Evolutionary conservation across 345 rosid species (phyloP).

Genomic region (Geranium rotundifolium): DNA sequence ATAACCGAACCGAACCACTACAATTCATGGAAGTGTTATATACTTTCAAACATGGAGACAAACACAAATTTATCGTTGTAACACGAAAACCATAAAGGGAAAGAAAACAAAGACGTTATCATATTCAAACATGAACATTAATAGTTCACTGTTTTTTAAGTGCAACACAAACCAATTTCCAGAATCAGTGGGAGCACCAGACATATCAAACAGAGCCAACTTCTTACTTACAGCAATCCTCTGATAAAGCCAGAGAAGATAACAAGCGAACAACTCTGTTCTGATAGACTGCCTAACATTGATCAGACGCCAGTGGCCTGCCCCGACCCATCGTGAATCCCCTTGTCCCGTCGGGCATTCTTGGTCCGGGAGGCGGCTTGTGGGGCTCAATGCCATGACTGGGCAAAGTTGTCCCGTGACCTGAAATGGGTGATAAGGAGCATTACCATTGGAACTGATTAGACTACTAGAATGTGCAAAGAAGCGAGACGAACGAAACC

Average conservation of each 20-base stretch:
- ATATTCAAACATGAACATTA: not conserved
- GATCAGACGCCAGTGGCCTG: conserved; percentile 25
- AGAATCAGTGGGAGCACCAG: no score
- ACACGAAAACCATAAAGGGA: not conserved
- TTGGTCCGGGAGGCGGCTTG: conserved; percentile 93
- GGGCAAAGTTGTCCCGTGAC: conserved; percentile 48
- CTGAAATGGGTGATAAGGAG: conserved; percentile 17
- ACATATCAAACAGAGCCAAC: no score
- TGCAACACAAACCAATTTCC: no score
- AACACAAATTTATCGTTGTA: no score
- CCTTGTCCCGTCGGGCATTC: conserved; percentile 95
- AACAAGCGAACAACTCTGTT: not conserved
- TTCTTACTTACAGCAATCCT: no score
- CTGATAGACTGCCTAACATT: conserved; percentile 5
- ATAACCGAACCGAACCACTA: no score
- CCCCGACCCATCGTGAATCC: conserved; percentile 96
- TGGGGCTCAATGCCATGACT: conserved; percentile 35
- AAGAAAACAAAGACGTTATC: not conserved
- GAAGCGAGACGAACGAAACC: not conserved
- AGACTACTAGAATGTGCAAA: not conserved
- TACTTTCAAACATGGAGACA: no score
- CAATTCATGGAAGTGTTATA: no score
- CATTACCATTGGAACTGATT: not conserved
- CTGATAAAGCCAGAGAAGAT: no score
- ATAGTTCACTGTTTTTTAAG: not conserved